Conservation (phyloP, 345 rosid species). For the Aquilaria malaccensis region DNA sequence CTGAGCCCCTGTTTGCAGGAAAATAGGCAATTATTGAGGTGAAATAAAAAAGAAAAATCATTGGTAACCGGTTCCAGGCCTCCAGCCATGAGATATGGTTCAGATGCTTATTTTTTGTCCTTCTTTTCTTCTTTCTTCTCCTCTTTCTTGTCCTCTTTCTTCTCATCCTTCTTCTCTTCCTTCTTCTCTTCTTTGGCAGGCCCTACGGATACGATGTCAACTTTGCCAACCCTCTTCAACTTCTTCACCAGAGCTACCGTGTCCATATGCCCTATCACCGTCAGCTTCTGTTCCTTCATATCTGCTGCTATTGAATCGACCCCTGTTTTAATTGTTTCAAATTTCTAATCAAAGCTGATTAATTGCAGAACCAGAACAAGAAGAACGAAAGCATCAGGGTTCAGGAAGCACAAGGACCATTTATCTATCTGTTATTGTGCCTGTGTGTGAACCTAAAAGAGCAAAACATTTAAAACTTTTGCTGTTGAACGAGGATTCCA, state of each 20-base stretch:
- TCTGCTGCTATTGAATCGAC: constrained; percentile 91
- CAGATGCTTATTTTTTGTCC: constrained; percentile 19
- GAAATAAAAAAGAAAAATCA: not conserved
- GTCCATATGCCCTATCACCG: constrained; percentile 84
- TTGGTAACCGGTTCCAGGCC: not conserved
- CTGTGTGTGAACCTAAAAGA: too few species aligned
- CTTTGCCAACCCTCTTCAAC: constrained; percentile 92
- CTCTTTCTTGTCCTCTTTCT: constrained; percentile 48
- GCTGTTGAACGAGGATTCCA: not conserved
- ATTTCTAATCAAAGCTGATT: not conserved
- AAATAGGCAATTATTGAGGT: not conserved
- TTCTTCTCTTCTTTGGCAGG: constrained; percentile 96
- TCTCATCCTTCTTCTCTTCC: constrained; percentile 60
- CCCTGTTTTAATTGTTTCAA: constrained; percentile 23
- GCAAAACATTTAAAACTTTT: not conserved
- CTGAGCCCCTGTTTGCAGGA: not conserved
- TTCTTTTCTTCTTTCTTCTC: constrained; percentile 31
- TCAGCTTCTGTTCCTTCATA: constrained; percentile 82
- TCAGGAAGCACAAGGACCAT: not conserved
- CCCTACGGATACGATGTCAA: constrained; percentile 77
- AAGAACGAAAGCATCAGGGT: not conserved
- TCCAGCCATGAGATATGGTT: not conserved
- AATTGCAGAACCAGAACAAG: not conserved
- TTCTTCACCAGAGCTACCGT: constrained; percentile 79
- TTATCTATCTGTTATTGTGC: too few species aligned